Percentiles rank a stretch among this genome's conserved stretches.
Conservation (phyloP, 352 stramenopile genomes). For the Globisporangium orthogonon region DNA sequence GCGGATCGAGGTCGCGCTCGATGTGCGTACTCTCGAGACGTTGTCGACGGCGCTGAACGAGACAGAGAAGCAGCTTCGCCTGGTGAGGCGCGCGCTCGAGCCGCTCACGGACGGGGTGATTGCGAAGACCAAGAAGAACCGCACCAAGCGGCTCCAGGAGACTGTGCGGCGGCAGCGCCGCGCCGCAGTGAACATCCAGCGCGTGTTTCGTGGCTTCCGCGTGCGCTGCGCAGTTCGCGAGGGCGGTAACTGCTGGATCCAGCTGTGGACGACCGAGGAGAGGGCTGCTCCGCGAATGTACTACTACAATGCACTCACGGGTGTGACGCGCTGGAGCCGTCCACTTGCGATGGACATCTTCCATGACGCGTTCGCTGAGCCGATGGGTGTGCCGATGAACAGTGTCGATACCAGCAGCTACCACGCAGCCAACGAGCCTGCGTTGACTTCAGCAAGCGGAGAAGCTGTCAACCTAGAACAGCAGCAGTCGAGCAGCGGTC, state of each 20-base stretch:
- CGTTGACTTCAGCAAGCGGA: too few species aligned
- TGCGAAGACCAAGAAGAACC: conserved; percentile 66
- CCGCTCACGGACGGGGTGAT: conserved; percentile 82
- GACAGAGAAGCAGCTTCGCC: conserved; percentile 58
- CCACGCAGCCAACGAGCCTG: too few species aligned
- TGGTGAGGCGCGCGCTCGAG: conserved; percentile 70
- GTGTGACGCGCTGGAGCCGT: conserved; percentile 50
- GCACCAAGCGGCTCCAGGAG: conserved; percentile 55
- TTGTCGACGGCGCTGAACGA: conserved; percentile 57
- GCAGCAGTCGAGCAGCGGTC: too few species aligned
- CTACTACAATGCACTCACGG: conserved; percentile 82
- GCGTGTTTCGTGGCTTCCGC: conserved; percentile 69
- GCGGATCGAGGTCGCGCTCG: conserved; percentile 56
- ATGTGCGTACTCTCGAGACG: conserved; percentile 41
- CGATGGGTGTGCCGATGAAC: conserved; percentile 9
- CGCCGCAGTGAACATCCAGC: conserved; percentile 74
- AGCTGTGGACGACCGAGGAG: conserved; percentile 16
- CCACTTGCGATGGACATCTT: conserved; percentile 80
- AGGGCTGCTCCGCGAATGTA: conserved; percentile 20
- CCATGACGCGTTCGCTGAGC: conserved; percentile 39
- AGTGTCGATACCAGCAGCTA: neutral
- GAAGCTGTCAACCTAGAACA: too few species aligned
- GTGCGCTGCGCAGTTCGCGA: conserved; percentile 58
- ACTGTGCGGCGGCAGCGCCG: conserved; percentile 60
- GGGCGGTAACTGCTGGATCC: conserved; percentile 76